Conservation (phyloP, 2,329 filamentous ascomycete genomes). For the Ilyonectria mors-panacis region DNA sequence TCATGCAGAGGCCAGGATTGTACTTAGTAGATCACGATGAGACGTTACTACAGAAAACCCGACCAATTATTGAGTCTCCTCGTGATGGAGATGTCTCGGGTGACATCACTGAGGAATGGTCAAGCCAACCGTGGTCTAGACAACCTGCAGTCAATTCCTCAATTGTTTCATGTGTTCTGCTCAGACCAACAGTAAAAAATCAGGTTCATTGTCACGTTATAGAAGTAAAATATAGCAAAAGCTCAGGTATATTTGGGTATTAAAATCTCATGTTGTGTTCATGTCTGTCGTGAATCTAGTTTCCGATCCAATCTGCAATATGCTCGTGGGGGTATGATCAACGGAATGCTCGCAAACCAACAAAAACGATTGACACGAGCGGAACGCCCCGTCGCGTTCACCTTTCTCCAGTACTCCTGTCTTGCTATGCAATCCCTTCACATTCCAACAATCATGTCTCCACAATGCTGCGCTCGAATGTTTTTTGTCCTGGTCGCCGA, state of each 20-base stretch:
- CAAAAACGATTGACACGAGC: conserved; percentile 42
- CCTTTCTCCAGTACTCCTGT: conserved; percentile 48
- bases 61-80: neutral
- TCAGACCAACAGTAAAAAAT: too few species aligned
- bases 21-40: neutral
- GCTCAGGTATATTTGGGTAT: conserved; percentile 21
- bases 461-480: conserved; percentile 44
- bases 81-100: neutral
- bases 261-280: conserved; percentile 42
- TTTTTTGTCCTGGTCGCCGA: conserved; percentile 42
- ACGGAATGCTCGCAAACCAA: conserved; percentile 48
- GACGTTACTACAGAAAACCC: conserved; percentile 2
- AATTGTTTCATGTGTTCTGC: neutral
- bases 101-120: neutral
- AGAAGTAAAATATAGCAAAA: neutral
- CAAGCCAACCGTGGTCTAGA: too few species aligned
- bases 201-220: neutral
- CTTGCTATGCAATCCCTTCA: conserved; percentile 49
- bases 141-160: neutral
- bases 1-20: too few species aligned
- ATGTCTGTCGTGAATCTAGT: conserved; percentile 48
- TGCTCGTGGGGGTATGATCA: conserved; percentile 49
- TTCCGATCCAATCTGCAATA: conserved; percentile 47
- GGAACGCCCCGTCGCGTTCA: conserved; percentile 37
- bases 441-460: conserved; percentile 51